Evolutionary conservation across 352 stramenopile genomes (phyloP).

Genomic region (Phytophthora pistaciae): DNA sequence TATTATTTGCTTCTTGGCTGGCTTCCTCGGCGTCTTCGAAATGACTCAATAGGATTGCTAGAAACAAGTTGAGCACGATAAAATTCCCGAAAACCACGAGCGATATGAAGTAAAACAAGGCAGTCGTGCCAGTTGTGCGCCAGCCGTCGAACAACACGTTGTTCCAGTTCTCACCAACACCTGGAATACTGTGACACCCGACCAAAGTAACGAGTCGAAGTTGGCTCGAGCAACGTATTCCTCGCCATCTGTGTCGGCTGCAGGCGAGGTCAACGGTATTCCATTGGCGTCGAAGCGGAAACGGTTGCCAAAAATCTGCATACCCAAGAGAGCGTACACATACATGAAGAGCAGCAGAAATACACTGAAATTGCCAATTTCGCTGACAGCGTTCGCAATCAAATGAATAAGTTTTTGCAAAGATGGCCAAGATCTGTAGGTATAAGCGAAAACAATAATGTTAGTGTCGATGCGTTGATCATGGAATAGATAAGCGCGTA

Average conservation of each 20-base stretch:
- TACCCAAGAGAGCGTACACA: slow-evolving; percentile 92
- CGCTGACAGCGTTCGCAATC: slow-evolving; percentile 89
- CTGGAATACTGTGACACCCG: slow-evolving; percentile 77
- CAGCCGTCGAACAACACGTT: slow-evolving; percentile 89
- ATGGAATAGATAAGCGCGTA: slow-evolving; percentile 6
- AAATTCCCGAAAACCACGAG: slow-evolving; percentile 91
- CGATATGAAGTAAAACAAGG: slow-evolving; percentile 81
- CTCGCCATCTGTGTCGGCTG: background rate
- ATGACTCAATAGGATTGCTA: slow-evolving; percentile 91
- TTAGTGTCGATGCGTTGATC: slow-evolving; percentile 19
- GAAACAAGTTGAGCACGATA: slow-evolving; percentile 93
- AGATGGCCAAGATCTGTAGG: slow-evolving; percentile 85
- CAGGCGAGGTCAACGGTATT: slow-evolving; percentile 39
- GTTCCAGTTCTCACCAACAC: slow-evolving; percentile 95
- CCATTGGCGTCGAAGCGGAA: slow-evolving; percentile 88
- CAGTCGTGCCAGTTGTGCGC: slow-evolving; percentile 59
- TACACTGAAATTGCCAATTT: slow-evolving; percentile 93
- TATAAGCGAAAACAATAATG: slow-evolving; percentile 54
- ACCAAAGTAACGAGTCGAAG: slow-evolving; percentile 77
- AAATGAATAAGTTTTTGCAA: slow-evolving; percentile 91
- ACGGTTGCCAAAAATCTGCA: slow-evolving; percentile 94
- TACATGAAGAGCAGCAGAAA: slow-evolving; percentile 96
- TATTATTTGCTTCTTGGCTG: slow-evolving; percentile 15
- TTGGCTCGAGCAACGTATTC: slow-evolving; percentile 64
- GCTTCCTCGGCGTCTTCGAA: slow-evolving; percentile 76